Conservation (phyloP, 306 rosid species). For the Hippophae rhamnoides region DNA sequence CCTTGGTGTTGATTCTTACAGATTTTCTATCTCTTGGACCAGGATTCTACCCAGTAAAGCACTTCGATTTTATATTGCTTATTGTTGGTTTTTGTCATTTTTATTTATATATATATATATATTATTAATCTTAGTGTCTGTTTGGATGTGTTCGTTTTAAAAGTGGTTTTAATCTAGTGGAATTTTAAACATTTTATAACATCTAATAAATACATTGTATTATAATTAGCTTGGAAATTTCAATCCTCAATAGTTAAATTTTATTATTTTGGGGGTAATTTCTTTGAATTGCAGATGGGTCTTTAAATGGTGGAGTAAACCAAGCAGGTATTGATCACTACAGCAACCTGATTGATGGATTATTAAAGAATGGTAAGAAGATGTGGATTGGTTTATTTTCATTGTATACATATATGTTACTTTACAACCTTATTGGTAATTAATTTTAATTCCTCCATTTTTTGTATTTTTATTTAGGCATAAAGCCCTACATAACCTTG, state of each 20-base stretch:
- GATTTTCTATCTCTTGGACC: constrained; percentile 35
- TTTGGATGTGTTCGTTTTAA: too few relatives aligned
- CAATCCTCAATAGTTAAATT: not conserved
- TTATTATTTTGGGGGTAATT: not conserved
- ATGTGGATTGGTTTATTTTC: too few relatives aligned
- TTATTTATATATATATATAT: too few relatives aligned
- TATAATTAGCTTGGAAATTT: not conserved
- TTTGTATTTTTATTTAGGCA: constrained; percentile 12
- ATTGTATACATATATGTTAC: not conserved
- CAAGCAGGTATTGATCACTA: constrained; percentile 21
- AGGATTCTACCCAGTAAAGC: constrained; percentile 29
- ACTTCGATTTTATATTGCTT: not conserved
- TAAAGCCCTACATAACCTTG: constrained; percentile 28
- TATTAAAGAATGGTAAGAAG: constrained; percentile 11
- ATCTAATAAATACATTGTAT: not conserved
- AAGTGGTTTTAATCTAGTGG: too few relatives aligned
- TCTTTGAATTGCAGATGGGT: constrained; percentile 14
- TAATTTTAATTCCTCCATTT: not conserved
- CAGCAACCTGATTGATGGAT: constrained; percentile 18
- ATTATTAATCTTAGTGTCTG: too few relatives aligned
- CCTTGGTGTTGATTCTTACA: constrained; percentile 21
- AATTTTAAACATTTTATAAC: too few relatives aligned
- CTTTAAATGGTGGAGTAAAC: constrained; percentile 20
- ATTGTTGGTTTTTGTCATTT: not conserved
- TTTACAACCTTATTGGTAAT: not conserved